Conservation (phyloP, 805 yeast species). For the Jamesozyma spencerorum region DNA sequence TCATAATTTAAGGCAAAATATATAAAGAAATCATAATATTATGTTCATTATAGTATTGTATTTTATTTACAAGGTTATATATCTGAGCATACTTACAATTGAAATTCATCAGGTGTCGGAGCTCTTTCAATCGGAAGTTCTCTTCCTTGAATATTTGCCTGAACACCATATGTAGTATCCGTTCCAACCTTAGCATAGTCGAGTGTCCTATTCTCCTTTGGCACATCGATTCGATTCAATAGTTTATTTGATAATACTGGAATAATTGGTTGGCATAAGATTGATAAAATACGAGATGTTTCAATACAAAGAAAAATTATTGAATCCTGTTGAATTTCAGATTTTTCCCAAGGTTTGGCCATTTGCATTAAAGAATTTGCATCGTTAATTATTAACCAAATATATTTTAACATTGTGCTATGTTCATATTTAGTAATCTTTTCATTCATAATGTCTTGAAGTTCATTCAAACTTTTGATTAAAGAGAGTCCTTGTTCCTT, state of each 20-base stretch:
- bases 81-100: not conserved
- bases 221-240: slow-evolving; percentile 56
- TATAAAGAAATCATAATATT: no score
- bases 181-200: slow-evolving; percentile 43
- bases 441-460: slow-evolving; percentile 30
- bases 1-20: no score
- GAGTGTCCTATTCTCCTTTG: slow-evolving; percentile 32
- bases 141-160: slow-evolving; percentile 44
- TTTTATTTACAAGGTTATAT: not conserved
- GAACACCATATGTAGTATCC: slow-evolving; percentile 53
- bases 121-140: slow-evolving; percentile 36
- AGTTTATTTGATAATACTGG: slow-evolving; percentile 53
- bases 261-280: slow-evolving; percentile 61
- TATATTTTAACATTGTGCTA: slow-evolving; percentile 43
- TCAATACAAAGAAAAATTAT: slow-evolving; percentile 63
- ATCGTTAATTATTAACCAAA: slow-evolving; percentile 51
- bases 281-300: slow-evolving; percentile 53
- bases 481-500: not conserved
- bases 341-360: slow-evolving; percentile 65
- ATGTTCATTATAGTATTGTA: not conserved
- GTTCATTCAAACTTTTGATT: not conserved
- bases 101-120: slow-evolving; percentile 1
- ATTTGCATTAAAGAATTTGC: slow-evolving; percentile 63
- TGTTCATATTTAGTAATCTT: slow-evolving; percentile 42
- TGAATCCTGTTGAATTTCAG: slow-evolving; percentile 36